Base-by-base conservation (phyloP, 176 grass and related monocot genomes). In the Calamus simplicifolius region DNA sequence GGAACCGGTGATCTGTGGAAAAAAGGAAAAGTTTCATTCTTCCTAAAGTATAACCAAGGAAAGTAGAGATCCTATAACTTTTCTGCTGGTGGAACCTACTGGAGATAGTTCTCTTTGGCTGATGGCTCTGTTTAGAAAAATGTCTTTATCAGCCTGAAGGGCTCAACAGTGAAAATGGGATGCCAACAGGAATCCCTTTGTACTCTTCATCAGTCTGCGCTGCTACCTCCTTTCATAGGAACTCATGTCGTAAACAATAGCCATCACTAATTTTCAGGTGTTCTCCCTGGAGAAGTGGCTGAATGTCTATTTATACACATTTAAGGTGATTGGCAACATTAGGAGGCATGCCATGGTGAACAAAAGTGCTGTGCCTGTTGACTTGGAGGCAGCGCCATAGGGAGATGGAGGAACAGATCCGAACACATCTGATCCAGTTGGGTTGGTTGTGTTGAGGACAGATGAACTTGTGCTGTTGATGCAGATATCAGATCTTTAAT, bases 391-490 rank as follows among this genome's bases (percentile, higher is more conserved):
- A 3, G 58, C 18, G 29, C 29, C 58, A 21, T 28, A 38, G 25
- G 58, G 29, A 10, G 58, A 17, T 8, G 58, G 58, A 61, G 58
- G 58, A 61, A 61, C 29, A 21, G 29, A 61, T 61, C 58, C 58
- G 12, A 18, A 61, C 14, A 61, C 29, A 35, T 14, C 10, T 7
- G 58, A 61, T 61, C 58, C 58, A 43, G 58, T 35, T 35, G 58
- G 58, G 31, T 8, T 43, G 15, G 27, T 61, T 3, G 58, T 61
- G 58, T 61, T 61, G 29, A 61, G 58, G 8, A 61, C 58, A 10
- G 58, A 61, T 21, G 29, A 29, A 16, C 58, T 43, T 43, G 58
- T 61, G 29, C 58, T 61, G 58, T 35, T 3, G 29, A 35, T 35
- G 17, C 28, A 35, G 29, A 17, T 18, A 19, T 4, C 25, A 52